Base-by-base conservation (phyloP, 2,329 filamentous ascomycete genomes). In the Aspergillus niger region DNA sequence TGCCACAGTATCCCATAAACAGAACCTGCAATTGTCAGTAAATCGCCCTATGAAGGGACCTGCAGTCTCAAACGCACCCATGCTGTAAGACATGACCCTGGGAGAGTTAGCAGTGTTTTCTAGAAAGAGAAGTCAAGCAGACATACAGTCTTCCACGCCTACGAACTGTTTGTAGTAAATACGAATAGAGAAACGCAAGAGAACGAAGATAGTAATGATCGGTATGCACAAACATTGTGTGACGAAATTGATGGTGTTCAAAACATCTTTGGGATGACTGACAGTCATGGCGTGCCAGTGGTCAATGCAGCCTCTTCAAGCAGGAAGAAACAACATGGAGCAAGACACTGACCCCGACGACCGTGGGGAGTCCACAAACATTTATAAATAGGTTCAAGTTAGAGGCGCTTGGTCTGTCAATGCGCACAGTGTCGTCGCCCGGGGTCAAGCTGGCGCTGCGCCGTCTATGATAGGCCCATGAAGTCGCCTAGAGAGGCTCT, bases 151-250 rank as follows among this genome's bases (percentile, higher is more conserved):
- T 64, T 78, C 75, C 55, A 74, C 50, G 0, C 66, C 62, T 5
- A 74, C 60, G 13, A 62, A 66, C n/a, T 73, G 70, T 36, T 68
- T 69, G 51, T 76, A 74, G n/a, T 68, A 68, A 10, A 64, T 55
- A 43, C 73, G 74, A 15, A 72, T 69, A 41, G 66, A 65, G 15
- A 76, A 67, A 7, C 75, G 72, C 38, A 76, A 52, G 1, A 53
- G 57, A 10, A 77, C 66, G 28, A 77, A 72, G 1, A 71, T 17
- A 10, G 71, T 68, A 17, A 72, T 66, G n/a, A 76, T 69, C 1
- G 70, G 69, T 44, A 78, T 72, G 59, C 73, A 77, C 11, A 77
- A 65, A 43, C 63, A 67, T 66, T 78, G 74, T 15, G 74, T 76
- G 28, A 75, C 69, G 2, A 76, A 56, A 59, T 73, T 76, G 48